Conservation (phyloP, 1,284 basidiomycete genomes). For the Cutaneotrichosporon mucoides region DNA sequence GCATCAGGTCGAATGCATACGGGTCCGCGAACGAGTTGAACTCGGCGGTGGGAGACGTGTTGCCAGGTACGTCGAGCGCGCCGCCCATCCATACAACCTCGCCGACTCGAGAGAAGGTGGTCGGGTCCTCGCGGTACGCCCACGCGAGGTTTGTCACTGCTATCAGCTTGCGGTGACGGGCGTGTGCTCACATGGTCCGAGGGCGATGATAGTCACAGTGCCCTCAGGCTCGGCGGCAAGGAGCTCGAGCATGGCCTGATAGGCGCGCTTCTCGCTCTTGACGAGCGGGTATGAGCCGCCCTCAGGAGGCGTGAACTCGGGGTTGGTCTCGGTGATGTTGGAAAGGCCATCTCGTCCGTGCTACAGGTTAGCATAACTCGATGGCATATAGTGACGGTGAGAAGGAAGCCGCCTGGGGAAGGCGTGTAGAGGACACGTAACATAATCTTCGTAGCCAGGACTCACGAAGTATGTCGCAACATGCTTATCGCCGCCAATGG, state of each 20-base stretch:
- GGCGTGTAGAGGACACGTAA: not conserved
- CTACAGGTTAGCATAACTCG: conserved; percentile 21
- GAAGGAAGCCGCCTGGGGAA: not conserved
- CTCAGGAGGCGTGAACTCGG: conserved; percentile 59
- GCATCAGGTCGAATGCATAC: conserved; percentile 64
- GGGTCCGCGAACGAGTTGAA: conserved; percentile 95
- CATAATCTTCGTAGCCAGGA: not conserved
- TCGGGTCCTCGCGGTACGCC: conserved; percentile 60
- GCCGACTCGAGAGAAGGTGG: conserved; percentile 57
- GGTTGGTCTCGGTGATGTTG: conserved; percentile 66
- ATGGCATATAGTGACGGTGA: not conserved
- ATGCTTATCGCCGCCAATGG: conserved; percentile 70
- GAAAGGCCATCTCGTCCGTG: conserved; percentile 74
- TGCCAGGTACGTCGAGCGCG: conserved; percentile 88
- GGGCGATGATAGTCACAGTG: conserved; percentile 73
- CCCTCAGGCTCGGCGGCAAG: conserved; percentile 59
- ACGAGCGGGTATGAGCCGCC: conserved; percentile 3
- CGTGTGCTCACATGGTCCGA: conserved; percentile 64
- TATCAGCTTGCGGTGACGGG: not conserved
- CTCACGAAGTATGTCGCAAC: conserved; percentile 75
- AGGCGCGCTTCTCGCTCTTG: conserved; percentile 40
- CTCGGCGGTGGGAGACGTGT: conserved; percentile 77
- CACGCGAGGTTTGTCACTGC: conserved; percentile 74
- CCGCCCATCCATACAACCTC: conserved; percentile 91
- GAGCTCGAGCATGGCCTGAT: conserved; percentile 65